Base-by-base conservation (phyloP, 768 basidiomycete genomes). In the Podaxis carcinomalis region DNA sequence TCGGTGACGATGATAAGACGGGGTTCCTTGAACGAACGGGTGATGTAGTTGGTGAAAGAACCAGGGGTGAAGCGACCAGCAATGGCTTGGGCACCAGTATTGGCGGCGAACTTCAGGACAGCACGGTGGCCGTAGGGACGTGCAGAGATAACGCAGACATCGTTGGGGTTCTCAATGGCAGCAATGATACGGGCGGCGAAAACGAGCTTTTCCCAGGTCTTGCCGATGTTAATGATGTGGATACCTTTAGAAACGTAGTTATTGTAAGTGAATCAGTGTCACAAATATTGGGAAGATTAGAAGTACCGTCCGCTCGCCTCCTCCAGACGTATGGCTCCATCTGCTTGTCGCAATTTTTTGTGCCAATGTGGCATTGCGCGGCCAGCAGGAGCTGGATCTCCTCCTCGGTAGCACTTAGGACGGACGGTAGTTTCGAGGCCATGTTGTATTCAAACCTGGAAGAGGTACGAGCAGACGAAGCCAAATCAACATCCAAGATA, bases 151-250 rank as follows among this genome's bases (percentile, higher is more conserved):
- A 96, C 97, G 78, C 92, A 93, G 71, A 99, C 86, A 76, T 99
- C 96, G 76, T 92, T 90, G 65, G 96, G 96, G 85, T 98, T 98
- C 77, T 98, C 95, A 71, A 98, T 89, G 57, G 95, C 90, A 68
- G 95, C 95, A 69, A 98, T 95, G 70, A 98, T 85, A 74, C 97
- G 93, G 64, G 97, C 97, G 62, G 97, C 97, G 69, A 99, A 84
- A 66, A 98, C 95, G 66, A 99, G 86, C 78, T 99, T 99, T 79
- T 98, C 96, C 95, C 95, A 98, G 66, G 96, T 99, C 86, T 98
- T 99, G 72, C 97, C 97, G 68, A 98, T 90, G 87, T 98, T 97
- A 70, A 98, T 77, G 72, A 99, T 80, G 80, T 99, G 90, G 76
- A 98, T 93, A 67, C 95, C 95, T 97, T 75, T 23, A 57, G 54